Base-by-base conservation (phyloP, 805 yeast species). In the Pichia nanzhaoensis region DNA sequence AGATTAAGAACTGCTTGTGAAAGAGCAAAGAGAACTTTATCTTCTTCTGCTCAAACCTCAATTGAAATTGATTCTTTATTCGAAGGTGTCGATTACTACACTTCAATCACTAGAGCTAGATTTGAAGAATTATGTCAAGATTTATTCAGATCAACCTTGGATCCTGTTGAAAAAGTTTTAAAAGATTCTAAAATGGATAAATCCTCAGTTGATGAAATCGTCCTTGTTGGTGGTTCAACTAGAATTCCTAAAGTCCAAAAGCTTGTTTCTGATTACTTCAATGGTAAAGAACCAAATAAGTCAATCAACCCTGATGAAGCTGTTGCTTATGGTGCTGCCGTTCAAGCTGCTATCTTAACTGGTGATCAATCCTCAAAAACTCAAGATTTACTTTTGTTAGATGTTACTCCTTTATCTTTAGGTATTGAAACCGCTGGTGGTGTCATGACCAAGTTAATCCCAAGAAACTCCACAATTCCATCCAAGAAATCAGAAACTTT, bases 241-340 rank as follows among this genome's bases (percentile, higher is more conserved):
- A 89, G 96, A 83, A 89, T 89, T 73, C 97, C 97, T 74, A 89
- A 86, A 75, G 82, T 90, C 57, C 96, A 89, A 76, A 89, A 88
- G 73, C 78, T 90, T 63, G 95, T 89, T 42, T 84, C 95, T 56
- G 97, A 90, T 71, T 89, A 82, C 82, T 89, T 90, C 80, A 86
- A 89, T 70, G 96, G 96, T 67, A 90, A 89, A 76, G 95, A 89
- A 74, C 95, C 95, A 71, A 87, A 87, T 78, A 85, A 82, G 75
- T 86, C 96, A 44, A 89, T 89, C 71, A 89, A 89, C 80, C 96
- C 97, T 59, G 97, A 89, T 77, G 97, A 89, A 75, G 97, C 97
- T 63, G 97, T 89, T 70, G 97, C 97, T 64, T 89, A 89, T 74
- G 96, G 97, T 83, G 97, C 97, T 58, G 96, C 96, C 53, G 96